Base-by-base conservation (phyloP, 2,329 filamentous ascomycete species). In the Fusarium sp. region DNA sequence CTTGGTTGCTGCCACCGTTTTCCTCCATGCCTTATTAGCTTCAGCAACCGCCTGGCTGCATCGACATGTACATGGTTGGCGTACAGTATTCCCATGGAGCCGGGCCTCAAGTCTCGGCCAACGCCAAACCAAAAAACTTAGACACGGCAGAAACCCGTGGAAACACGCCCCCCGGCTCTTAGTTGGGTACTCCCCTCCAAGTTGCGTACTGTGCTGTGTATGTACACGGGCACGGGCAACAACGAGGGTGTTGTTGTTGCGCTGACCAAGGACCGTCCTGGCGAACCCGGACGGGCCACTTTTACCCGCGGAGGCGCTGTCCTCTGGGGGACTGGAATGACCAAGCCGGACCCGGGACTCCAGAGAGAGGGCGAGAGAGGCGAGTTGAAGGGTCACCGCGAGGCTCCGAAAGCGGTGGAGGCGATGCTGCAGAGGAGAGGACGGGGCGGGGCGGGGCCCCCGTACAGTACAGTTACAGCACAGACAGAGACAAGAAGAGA, bases 381-480 rank as follows among this genome's bases (percentile, higher is more conserved):
- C 58, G 57, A 62, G 57, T 66, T 27, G 45, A 56, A 61, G 20
- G 37, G 62, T 65, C 58, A 59, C 70, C 68, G 65, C 76, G 76
- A 79, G 77, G 77, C 77, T 79, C 77, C 77, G 77, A 79, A 78
- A 79, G 75, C 77, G 77, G 77, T 78, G 68, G 75, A 72, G 76
- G 75, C 62, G 63, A 70, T 40, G 43, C 52, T 56, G 56, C 52
- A 45, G 45, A 27, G 30, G 56, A 27, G 22, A 22, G 22, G 22
- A 22, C 22, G 22, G 22, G 22, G 22, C 22, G 52, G 57, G 61
- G 66, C 54, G 66, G 66, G 38, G 35, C 57, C 56, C 38, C 61
- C 57, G 52, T 64, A 38, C 40, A 47, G 37, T 32, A 43, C 25
- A 33, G 35, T 37, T 12, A 37, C 40, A 52, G 14, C 35, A 37